Percentiles rank a stretch among this genome's conserved stretches.
These are phyloP conservation scores for Kockiozyma suomiensis DNA, from an alignment of 805 yeast species.

Conservation along the genomic window DNA sequence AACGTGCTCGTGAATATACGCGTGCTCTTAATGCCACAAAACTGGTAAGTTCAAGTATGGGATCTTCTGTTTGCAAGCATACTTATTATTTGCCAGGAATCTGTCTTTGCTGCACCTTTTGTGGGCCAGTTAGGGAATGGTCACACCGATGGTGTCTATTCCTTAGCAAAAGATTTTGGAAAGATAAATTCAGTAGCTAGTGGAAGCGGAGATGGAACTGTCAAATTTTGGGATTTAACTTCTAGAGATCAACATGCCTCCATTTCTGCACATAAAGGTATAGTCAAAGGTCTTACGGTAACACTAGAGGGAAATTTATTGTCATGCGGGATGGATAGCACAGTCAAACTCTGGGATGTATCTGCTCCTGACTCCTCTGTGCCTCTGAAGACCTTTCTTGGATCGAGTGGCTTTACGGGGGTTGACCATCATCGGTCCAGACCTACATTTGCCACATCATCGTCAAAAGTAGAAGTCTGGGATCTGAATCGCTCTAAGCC, in stretches of 20 bases:
- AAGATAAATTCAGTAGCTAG: constrained; percentile 77
- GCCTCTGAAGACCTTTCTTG: constrained; percentile 74
- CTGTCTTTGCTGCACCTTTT: constrained; percentile 98
- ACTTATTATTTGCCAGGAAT: constrained; percentile 43
- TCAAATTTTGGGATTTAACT: constrained; percentile 91
- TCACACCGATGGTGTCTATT: constrained; percentile 91
- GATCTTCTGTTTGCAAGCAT: background rate
- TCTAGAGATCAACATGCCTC: constrained; percentile 73
- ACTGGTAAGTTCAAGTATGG: constrained; percentile 49
- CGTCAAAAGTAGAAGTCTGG: constrained; percentile 90
- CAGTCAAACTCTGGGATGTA: constrained; percentile 87
- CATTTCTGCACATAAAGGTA: constrained; percentile 86
- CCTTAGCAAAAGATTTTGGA: constrained; percentile 75
- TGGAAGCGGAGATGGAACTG: constrained; percentile 93
- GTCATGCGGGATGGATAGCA: constrained; percentile 89
- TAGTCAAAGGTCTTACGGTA: constrained; percentile 81
- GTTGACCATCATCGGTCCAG: constrained; percentile 83
- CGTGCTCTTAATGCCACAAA: constrained; percentile 94
- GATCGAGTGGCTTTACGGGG: constrained; percentile 81
- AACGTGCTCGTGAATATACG: constrained; percentile 94
- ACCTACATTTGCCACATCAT: constrained; percentile 84
- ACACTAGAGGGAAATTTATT: constrained; percentile 65
- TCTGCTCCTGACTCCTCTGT: constrained; percentile 45
- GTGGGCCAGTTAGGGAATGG: constrained; percentile 93
- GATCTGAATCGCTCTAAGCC: constrained; percentile 80